Percentiles rank a stretch among this genome's conserved stretches.
phyloP scores from a whole-genome alignment of 768 basidiomycete genomes.

The Lactifluus volemus region DNA sequence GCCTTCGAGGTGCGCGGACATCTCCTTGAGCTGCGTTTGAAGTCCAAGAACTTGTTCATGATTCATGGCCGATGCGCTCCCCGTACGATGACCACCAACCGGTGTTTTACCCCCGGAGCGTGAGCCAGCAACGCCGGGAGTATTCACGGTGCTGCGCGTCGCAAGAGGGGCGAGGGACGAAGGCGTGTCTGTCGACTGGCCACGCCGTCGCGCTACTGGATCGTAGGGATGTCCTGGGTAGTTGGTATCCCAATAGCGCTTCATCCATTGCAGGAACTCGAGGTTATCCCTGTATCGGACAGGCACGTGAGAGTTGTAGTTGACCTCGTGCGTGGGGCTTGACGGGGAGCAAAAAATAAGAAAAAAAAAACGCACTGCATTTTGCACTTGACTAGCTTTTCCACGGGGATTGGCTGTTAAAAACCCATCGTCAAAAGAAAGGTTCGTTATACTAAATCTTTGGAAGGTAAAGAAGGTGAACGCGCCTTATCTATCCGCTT shows the following conservation, averaged over 20 bases:
- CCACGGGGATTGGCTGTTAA: slow-evolving; percentile 84
- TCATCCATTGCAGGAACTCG: slow-evolving; percentile 97
- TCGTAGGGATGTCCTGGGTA: slow-evolving; percentile 86
- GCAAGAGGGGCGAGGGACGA: slow-evolving; percentile 68
- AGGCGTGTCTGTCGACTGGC: slow-evolving; percentile 65
- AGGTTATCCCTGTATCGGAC: slow-evolving; percentile 71
- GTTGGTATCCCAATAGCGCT: slow-evolving; percentile 92
- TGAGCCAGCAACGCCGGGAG: slow-evolving; percentile 24
- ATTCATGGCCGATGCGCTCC: slow-evolving; percentile 45
- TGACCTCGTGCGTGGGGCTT: background rate
- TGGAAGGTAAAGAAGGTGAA: background rate
- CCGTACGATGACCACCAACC: slow-evolving; percentile 56
- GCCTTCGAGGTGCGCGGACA: slow-evolving; percentile 75
- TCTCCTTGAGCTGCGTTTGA: slow-evolving; percentile 72
- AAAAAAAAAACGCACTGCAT: slow-evolving; percentile 74
- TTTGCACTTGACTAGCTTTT: slow-evolving; percentile 92
- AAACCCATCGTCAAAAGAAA: background rate
- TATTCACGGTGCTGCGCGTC: slow-evolving; percentile 26
- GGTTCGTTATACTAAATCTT: background rate
- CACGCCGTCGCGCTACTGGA: slow-evolving; percentile 70
- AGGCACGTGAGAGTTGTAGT: background rate
- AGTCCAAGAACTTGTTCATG: slow-evolving; percentile 60
- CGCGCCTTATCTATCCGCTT: slow-evolving; percentile 92
- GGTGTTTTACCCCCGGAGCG: slow-evolving; percentile 69
- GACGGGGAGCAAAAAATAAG: background rate